phyloP scores from a whole-genome alignment of 2,329 filamentous ascomycete genomes.

The Dryadomyces sulphureus region DNA sequence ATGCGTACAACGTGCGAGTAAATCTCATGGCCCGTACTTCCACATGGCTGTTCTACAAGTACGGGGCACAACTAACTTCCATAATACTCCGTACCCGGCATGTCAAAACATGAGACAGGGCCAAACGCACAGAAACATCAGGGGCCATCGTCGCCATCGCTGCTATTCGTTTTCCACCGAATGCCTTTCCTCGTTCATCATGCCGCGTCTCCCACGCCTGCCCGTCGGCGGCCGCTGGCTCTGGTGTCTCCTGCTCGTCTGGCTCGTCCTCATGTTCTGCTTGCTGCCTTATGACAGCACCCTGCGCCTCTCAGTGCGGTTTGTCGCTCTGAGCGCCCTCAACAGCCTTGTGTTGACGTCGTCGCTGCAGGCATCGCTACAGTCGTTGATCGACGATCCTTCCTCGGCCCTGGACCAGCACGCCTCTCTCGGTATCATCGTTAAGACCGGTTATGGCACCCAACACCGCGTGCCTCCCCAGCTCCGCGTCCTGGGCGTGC shows the following conservation, averaged over 20 bases:
- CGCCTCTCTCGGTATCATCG: slow-evolving; percentile 26
- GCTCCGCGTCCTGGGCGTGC: slow-evolving; percentile 28
- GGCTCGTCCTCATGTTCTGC: slow-evolving; percentile 9
- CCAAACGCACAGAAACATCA: neutral
- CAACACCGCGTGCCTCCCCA: slow-evolving; percentile 30
- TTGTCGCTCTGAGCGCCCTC: slow-evolving; percentile 12
- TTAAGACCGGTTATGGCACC: slow-evolving; percentile 43
- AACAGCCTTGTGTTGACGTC: slow-evolving; percentile 22
- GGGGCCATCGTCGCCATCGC: neutral
- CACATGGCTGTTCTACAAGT: no score
- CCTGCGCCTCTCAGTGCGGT: slow-evolving; percentile 14
- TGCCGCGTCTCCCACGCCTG: neutral
- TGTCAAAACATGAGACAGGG: neutral
- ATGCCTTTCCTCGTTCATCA: neutral
- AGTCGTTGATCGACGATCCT: slow-evolving; percentile 14
- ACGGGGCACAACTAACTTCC: no score
- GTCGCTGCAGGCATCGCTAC: slow-evolving; percentile 4
- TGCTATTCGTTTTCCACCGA: neutral
- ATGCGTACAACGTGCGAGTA: no score
- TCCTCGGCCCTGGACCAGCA: slow-evolving; percentile 9
- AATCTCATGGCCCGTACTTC: no score
- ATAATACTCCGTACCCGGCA: neutral
- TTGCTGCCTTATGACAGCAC: slow-evolving; percentile 17
- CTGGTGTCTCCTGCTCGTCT: neutral
- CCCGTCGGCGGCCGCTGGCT: neutral